Base-by-base conservation (phyloP, 2,329 filamentous ascomycete species). In the Xylariaceae sp. region DNA sequence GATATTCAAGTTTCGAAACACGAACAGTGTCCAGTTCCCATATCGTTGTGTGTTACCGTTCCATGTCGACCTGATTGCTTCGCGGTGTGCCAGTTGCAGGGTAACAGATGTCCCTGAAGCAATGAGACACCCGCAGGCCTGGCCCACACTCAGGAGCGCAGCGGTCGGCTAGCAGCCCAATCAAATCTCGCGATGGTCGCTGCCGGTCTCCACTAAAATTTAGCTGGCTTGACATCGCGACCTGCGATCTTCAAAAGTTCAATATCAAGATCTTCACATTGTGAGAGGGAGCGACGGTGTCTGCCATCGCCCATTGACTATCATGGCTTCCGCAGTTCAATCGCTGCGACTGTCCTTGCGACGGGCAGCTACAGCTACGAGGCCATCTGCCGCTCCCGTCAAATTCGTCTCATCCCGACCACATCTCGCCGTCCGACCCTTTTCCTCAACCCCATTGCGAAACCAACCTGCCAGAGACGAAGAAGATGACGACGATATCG, bases 241-340 rank as follows among this genome's bases (percentile, higher is more conserved):
- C 31, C 43, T 50, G 47, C 35, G 38, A 30, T 22, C 32, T 41
- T 49, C 43, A 44, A 44, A 27, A 27, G 22, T 27, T 27, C 22
- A 27, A 27, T 27, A 27, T 27, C 22, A 27, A n/a, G 22, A 27
- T 27, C 22, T 27, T 27, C 22, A 27, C 22, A 27, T 27, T 27
- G 22, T 7, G 22, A 27, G 22, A 27, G 22, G 22, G 22, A 5
- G 7, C n/a, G 22, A 27, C 22, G 22, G 22, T 27, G 22, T 27
- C 22, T 27, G 22, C 22, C 22, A 27, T 27, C 22, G 22, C 22
- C 56, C 55, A 61, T 56, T 54, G 43, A 57, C 50, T 53, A 60
- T 52, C 53, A 75, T 74, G 71, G 68, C 71, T 59, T 69, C 69
- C 51, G 65, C 68, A 51, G 65, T 70, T 54, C 68, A 66, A 57